Percentiles rank a stretch among this genome's conserved stretches.
phyloP scores from a whole-genome alignment of 805 yeast genomes.

The Nakazawaea pomicola region DNA sequence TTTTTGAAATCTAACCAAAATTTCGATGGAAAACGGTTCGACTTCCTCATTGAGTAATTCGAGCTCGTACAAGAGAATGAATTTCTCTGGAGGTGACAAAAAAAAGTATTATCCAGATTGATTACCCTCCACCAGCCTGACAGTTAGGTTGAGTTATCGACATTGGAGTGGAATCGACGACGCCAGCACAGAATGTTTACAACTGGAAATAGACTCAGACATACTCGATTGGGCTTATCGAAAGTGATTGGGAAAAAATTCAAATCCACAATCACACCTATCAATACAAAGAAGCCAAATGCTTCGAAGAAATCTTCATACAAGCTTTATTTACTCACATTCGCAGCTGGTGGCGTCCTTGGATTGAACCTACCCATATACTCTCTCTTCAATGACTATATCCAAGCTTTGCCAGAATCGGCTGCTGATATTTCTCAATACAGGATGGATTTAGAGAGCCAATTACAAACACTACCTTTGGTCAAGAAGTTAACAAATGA shows the following conservation, averaged over 20 bases:
- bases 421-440: conserved; percentile 20
- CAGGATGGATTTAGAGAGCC: conserved; percentile 34
- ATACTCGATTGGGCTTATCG: background rate
- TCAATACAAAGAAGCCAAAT: background rate
- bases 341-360: conserved; percentile 4
- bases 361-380: conserved; percentile 12
- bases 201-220: background rate
- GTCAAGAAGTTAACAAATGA: conserved; percentile 41
- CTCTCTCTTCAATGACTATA: conserved; percentile 1
- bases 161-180: no score
- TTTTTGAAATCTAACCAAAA: background rate
- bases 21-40: no score
- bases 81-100: no score
- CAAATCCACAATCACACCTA: conserved; percentile 3
- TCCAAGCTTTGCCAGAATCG: conserved; percentile 10
- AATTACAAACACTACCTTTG: conserved; percentile 44
- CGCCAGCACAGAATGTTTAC: no score
- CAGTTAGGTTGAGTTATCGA: no score
- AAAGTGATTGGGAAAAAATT: background rate
- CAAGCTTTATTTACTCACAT: conserved; percentile 4
- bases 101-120: no score
- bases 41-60: background rate
- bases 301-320: background rate
- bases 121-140: no score
- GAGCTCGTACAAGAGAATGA: no score